These are phyloP conservation scores for Solanum bukasovii DNA, from an alignment of 257 asterid genomes.

Conservation along the genomic window DNA sequence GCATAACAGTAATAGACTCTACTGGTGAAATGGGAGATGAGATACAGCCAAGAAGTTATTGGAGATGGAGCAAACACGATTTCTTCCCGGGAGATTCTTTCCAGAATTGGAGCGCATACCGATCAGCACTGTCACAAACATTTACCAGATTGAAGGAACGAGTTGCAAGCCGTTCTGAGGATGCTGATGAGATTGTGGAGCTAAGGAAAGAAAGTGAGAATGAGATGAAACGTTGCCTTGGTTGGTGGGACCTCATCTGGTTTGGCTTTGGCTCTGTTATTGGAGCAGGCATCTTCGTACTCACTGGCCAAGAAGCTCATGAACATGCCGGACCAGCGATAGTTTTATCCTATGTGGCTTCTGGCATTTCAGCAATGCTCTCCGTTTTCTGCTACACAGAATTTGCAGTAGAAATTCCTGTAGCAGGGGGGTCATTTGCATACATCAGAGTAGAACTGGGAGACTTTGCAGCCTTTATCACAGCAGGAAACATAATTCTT, in stretches of 20 bases:
- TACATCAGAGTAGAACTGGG: constrained; percentile 53
- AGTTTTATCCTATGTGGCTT: constrained; percentile 41
- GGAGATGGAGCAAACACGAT: constrained; percentile 61
- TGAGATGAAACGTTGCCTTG: constrained; percentile 53
- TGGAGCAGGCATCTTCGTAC: constrained; percentile 57
- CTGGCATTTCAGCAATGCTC: constrained; percentile 58
- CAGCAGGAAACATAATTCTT: constrained; percentile 53
- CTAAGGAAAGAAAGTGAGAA: constrained; percentile 52
- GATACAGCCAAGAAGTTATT: constrained; percentile 34
- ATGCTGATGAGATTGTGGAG: constrained; percentile 27
- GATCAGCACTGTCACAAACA: constrained; percentile 31
- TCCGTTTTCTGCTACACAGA: constrained; percentile 61
- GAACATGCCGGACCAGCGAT: constrained; percentile 59
- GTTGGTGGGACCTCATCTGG: constrained; percentile 70
- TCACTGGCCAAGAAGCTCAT: constrained; percentile 53
- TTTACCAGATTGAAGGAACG: constrained; percentile 38
- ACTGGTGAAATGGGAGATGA: constrained; percentile 12
- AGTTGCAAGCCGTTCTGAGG: constrained; percentile 34
- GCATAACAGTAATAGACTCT: background rate
- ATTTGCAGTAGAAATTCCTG: constrained; percentile 48
- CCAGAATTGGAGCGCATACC: constrained; percentile 31
- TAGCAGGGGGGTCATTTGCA: constrained; percentile 54
- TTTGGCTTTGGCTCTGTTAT: constrained; percentile 62
- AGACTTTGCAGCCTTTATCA: constrained; percentile 44
- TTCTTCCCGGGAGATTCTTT: constrained; percentile 48